These are phyloP conservation scores for Cystofilobasidium bisporidii DNA, from an alignment of 768 basidiomycete genomes.

Conservation along the genomic window DNA sequence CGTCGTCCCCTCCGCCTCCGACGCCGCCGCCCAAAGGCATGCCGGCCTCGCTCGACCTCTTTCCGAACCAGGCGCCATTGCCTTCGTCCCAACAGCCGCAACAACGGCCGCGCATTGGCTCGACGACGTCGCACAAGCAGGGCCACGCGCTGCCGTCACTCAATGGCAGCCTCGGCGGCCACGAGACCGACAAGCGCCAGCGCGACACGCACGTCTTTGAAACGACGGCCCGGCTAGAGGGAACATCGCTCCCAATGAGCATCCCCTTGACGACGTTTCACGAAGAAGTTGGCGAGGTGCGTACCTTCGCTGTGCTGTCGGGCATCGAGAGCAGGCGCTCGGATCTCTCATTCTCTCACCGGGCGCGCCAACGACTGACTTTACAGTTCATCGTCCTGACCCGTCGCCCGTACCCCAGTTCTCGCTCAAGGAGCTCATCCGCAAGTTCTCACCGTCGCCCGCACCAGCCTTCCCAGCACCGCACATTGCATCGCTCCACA, in stretches of 20 bases:
- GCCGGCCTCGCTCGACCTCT: conserved; percentile 1
- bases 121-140: neutral
- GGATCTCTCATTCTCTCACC: no score
- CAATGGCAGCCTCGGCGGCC: neutral
- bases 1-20: neutral
- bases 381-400: no score
- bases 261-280: conserved; percentile 81
- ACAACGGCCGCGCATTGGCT: neutral
- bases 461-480: conserved; percentile 48
- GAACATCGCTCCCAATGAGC: conserved; percentile 72
- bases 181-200: conserved; percentile 40
- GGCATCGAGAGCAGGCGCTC: neutral
- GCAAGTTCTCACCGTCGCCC: conserved; percentile 59
- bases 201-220: conserved; percentile 90
- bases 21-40: neutral
- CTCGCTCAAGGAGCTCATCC: conserved; percentile 79
- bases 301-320: conserved; percentile 37
- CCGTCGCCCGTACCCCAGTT: conserved; percentile 53
- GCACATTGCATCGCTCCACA: conserved; percentile 83
- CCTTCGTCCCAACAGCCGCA: neutral
- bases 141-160: no score
- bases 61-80: neutral
- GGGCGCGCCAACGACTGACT: no score
- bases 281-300: conserved; percentile 92
- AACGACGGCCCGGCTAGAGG: conserved; percentile 71